Base-by-base conservation (phyloP, 164 flowering plant species). In the Saururus chinensis region DNA sequence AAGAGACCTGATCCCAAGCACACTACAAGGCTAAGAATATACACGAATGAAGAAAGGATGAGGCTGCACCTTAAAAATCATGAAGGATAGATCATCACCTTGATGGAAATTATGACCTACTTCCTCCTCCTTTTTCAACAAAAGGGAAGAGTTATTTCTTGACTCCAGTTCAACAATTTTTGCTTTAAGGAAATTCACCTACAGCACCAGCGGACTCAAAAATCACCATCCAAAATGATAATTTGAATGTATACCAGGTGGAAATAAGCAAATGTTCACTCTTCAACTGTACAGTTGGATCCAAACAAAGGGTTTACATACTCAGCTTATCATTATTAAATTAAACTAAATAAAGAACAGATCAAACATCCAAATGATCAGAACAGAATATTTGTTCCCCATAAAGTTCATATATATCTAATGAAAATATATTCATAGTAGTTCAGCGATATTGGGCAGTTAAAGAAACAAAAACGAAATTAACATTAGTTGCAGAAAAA, bases 111-210 rank as follows among this genome's bases (percentile, higher is more conserved):
- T 45, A 45, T 45, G 4, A 12, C 42, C 40, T n/a, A 64, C 61
- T 69, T 71, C 76, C 67, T 58, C 66, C 57, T 16, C 60, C 26
- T 49, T 21, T 63, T 56, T 35, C 19, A 45, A 21, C n/a, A 26
- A 42, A 25, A 14, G 14, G 1, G 51, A 40, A 41, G 53, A 40
- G 30, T 40, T 49, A 30, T 51, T 22, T 10, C 63, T 57, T 49
- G 77, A 73, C 72, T 88, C 82, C 66, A 88, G 64, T 68, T 80
- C 82, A 19, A 73, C 74, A 40, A 89, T 61, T 79, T 73, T 82
- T n/a, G 76, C 79, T 72, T 76, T 87, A 16, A 95, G 79, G 26
- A 66, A 66, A 60, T 76, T 76, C 61, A 95, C 73, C 97, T 93
- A 82, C 66, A 78, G 60, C 14, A 19, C 21, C 51, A 53, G 57